Base-by-base conservation (phyloP, 305 asterid genomes). In the Fraxinus angustifolia region DNA sequence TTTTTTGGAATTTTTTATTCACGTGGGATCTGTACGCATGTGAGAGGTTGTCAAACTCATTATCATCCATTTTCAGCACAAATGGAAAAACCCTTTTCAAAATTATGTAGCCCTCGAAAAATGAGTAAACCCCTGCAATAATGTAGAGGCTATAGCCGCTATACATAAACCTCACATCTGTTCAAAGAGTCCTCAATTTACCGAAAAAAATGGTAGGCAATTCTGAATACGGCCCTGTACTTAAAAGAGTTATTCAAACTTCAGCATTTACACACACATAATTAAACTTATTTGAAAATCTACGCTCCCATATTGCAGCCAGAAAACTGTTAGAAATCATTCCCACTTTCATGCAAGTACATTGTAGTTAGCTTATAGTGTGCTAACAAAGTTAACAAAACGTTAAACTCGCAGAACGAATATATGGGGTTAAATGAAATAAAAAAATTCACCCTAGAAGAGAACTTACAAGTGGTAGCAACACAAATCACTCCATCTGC, bases 401-500 rank as follows among this genome's bases (percentile, higher is more conserved):
- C 2, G 68, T 58, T 58, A 30, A 2, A 6, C 23, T 58, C 3
- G 68, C 68, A 65, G n/a, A 65, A 65, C 10, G 2, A n/a, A 65
- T 8, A 10, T 10, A 65, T 10, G 35, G 70, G 2, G 45, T 14
- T 34, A 11, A 21, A 8, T 8, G 16, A 26, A 30, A 17, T 2
- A 12, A 73, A 36, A 77, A 77, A 79, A 53, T 26, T 38, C 5
- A 36, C 58, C 80, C 38, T 23, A 30, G 68, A 33, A 56, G 16
- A 30, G 77, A 78, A 88, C 96, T 88, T 91, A 93, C 98, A 80
- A 56, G 98, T 94, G 71, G 97, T 93, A 38, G 88, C 90, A 85
- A 93, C 72, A 45, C 87, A 84, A 79, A 91, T 86, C 86, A 91
- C 80, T 75, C 96, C 97, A 91, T 92, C 98, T 94, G 95, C 90